These are phyloP conservation scores for Suhomyces bolitotheri DNA, from an alignment of 1,139 yeast species.

Conservation along the genomic window DNA sequence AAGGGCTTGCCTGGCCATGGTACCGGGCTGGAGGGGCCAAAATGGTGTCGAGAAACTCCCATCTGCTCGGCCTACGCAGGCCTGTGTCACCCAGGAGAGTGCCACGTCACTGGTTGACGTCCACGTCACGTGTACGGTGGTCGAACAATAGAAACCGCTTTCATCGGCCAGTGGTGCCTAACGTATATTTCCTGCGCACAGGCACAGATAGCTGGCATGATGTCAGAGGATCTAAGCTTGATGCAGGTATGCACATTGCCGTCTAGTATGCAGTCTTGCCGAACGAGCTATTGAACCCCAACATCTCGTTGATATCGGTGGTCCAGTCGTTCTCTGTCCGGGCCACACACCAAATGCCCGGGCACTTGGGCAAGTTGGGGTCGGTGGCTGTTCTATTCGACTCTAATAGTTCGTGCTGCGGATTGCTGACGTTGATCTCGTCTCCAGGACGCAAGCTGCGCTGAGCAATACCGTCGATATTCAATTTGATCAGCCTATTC, in stretches of 20 bases:
- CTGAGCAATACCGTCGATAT: slow-evolving; percentile 81
- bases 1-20: too few relatives aligned
- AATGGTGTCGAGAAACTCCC: not conserved
- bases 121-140: too few relatives aligned
- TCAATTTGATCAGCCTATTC: slow-evolving; percentile 51
- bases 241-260: too few relatives aligned
- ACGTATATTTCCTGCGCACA: not conserved
- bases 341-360: slow-evolving; percentile 90
- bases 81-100: too few relatives aligned
- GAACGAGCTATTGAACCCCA: slow-evolving; percentile 87
- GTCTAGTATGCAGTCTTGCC: slow-evolving; percentile 8
- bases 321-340: slow-evolving; percentile 88
- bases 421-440: slow-evolving; percentile 58
- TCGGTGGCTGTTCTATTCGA: not conserved
- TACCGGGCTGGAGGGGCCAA: not conserved
- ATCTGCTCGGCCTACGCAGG: not conserved
- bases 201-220: not conserved
- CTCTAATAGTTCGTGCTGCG: slow-evolving; percentile 28
- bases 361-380: not conserved
- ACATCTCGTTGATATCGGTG: slow-evolving; percentile 76
- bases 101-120: too few relatives aligned
- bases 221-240: not conserved
- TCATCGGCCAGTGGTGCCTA: not conserved
- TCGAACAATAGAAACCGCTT: too few relatives aligned
- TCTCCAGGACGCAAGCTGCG: slow-evolving; percentile 72